Percentiles rank a stretch among this genome's conserved stretches.
These are phyloP conservation scores for Hypoxylon sp. DNA, from an alignment of 2,329 filamentous ascomycete species.

Conservation along the genomic window DNA sequence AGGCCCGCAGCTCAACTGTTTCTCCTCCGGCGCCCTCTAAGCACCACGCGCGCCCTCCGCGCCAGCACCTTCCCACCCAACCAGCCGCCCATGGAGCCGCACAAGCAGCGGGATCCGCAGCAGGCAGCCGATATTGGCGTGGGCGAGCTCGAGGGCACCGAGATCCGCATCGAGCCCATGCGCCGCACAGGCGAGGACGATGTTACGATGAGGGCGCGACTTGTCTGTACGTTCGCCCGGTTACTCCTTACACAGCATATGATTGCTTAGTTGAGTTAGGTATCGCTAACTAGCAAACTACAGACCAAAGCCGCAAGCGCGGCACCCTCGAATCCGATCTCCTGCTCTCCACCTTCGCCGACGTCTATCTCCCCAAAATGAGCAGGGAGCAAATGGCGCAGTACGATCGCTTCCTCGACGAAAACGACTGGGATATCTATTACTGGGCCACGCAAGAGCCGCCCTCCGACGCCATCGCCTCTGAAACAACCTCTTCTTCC, in stretches of 20 bases:
- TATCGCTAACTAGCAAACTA: background rate
- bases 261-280: no score
- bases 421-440: slow-evolving; percentile 99
- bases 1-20: slow-evolving; percentile 9
- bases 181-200: slow-evolving; percentile 85
- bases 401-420: slow-evolving; percentile 94
- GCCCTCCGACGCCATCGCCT: slow-evolving; percentile 53
- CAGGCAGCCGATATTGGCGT: slow-evolving; percentile 73
- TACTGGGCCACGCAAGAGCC: slow-evolving; percentile 97
- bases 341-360: slow-evolving; percentile 94
- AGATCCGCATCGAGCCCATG: slow-evolving; percentile 91
- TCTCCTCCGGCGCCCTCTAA: slow-evolving; percentile 37
- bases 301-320: slow-evolving; percentile 96
- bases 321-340: slow-evolving; percentile 97
- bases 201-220: slow-evolving; percentile 87
- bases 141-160: slow-evolving; percentile 87
- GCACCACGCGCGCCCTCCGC: slow-evolving; percentile 36
- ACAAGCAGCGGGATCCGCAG: slow-evolving; percentile 33
- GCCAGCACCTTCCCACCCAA: slow-evolving; percentile 42
- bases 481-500: slow-evolving; percentile 5
- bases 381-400: slow-evolving; percentile 77
- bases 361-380: slow-evolving; percentile 82
- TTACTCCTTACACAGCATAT: background rate
- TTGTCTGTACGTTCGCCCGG: slow-evolving; percentile 77
- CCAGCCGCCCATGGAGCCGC: slow-evolving; percentile 50